These are phyloP conservation scores for Aspergillus panamensis DNA, from an alignment of 495 filamentous ascomycete genomes.

Conservation along the genomic window DNA sequence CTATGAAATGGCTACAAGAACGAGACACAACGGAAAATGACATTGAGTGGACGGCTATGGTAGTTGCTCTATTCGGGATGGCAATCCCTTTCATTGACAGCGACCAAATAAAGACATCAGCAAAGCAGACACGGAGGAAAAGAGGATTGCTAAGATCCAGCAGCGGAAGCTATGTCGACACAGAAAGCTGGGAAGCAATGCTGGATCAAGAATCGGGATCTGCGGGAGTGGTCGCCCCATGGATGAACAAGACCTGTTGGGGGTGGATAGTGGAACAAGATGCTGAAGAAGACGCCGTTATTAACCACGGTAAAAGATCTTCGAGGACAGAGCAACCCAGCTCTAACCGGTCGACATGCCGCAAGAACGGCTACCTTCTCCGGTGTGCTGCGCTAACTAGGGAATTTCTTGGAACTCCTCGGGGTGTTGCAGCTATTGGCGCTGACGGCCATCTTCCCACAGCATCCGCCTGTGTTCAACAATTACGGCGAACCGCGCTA, in stretches of 20 bases:
- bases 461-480: conserved; percentile 47
- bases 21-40: conserved; percentile 51
- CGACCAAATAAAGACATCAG: conserved; percentile 32
- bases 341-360: conserved; percentile 42
- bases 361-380: conserved; percentile 40
- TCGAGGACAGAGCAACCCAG: conserved; percentile 24
- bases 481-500: conserved; percentile 55
- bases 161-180: conserved; percentile 53
- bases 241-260: conserved; percentile 68
- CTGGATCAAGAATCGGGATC: conserved; percentile 54
- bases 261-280: conserved; percentile 66
- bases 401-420: conserved; percentile 56
- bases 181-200: conserved; percentile 63
- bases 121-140: conserved; percentile 44
- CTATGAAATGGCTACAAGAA: conserved; percentile 61
- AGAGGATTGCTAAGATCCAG: conserved; percentile 56
- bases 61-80: conserved; percentile 66
- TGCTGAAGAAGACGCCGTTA: conserved; percentile 37
- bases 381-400: conserved; percentile 45
- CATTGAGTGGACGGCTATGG: conserved; percentile 74
- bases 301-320: conserved; percentile 19
- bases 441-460: conserved; percentile 60
- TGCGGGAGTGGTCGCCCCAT: conserved; percentile 54
- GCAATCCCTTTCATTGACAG: conserved; percentile 49
- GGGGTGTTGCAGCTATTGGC: conserved; percentile 50